Conservation (phyloP, 345 rosid species). For the Gossypium australe region DNA sequence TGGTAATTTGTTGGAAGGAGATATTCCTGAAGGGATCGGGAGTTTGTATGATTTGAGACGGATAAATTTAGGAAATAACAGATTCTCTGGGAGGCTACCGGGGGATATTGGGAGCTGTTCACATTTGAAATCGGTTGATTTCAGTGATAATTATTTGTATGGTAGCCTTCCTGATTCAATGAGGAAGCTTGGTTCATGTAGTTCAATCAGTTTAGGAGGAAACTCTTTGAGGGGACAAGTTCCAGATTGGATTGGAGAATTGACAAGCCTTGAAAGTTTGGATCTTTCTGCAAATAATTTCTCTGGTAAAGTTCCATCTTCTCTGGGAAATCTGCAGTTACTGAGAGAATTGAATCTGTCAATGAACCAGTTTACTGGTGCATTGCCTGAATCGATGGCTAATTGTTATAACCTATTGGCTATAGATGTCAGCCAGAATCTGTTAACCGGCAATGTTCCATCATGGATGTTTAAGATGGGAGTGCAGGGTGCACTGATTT, state of each 20-base stretch:
- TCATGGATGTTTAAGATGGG: conserved; percentile 43
- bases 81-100: conserved; percentile 57
- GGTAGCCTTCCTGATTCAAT: conserved; percentile 66
- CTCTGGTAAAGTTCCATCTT: conserved; percentile 47
- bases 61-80: conserved; percentile 48
- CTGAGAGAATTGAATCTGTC: conserved; percentile 70
- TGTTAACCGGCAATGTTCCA: conserved; percentile 56
- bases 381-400: conserved; percentile 52
- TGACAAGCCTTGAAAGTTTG: conserved; percentile 51
- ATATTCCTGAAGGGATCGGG: conserved; percentile 49
- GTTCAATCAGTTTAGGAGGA: conserved; percentile 42
- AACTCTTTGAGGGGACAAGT: conserved; percentile 56
- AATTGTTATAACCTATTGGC: conserved; percentile 50
- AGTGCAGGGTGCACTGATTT: conserved; percentile 28
- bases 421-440: conserved; percentile 71
- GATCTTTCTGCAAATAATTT: conserved; percentile 78
- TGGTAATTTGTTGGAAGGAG: conserved; percentile 57
- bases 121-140: conserved; percentile 43
- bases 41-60: conserved; percentile 49
- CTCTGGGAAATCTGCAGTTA: conserved; percentile 56
- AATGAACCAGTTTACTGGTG: conserved; percentile 50
- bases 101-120: conserved; percentile 62
- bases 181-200: conserved; percentile 45
- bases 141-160: conserved; percentile 60
- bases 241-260: conserved; percentile 72